These are phyloP conservation scores for Melampsora larici-populina DNA, from an alignment of 1,284 basidiomycete genomes.

Conservation along the genomic window DNA sequence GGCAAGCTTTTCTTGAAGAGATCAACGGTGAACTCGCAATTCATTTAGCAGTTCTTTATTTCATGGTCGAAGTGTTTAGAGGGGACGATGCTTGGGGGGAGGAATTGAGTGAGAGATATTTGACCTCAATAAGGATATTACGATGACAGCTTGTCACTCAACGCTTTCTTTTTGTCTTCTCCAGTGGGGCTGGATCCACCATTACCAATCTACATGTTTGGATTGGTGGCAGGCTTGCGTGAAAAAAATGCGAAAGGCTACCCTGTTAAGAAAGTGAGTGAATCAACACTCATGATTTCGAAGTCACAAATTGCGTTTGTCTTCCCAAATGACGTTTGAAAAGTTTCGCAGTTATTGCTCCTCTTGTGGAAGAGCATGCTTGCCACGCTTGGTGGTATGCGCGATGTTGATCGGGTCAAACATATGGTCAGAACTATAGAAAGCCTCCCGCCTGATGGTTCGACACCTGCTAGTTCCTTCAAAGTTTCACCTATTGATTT, in stretches of 20 bases:
- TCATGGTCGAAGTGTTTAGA: conserved; percentile 85
- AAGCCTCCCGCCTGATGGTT: conserved; percentile 52
- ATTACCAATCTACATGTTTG: conserved; percentile 85
- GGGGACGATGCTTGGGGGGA: conserved; percentile 88
- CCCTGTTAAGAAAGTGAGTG: conserved; percentile 73
- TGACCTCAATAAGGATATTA: neutral
- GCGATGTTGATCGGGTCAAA: conserved; percentile 79
- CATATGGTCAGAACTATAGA: conserved; percentile 75
- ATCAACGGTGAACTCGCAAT: conserved; percentile 85
- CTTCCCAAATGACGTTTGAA: no score
- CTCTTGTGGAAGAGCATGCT: conserved; percentile 93
- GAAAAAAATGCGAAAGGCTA: conserved; percentile 94
- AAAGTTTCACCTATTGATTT: conserved; percentile 73
- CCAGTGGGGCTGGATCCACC: conserved; percentile 86
- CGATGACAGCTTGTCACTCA: conserved; percentile 37
- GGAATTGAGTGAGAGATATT: conserved; percentile 63
- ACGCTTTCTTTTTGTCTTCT: neutral
- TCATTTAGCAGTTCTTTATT: conserved; percentile 86
- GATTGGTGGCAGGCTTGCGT: conserved; percentile 78
- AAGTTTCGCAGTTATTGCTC: conserved; percentile 65
- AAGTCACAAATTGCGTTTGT: no score
- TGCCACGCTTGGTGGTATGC: conserved; percentile 85
- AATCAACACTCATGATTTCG: neutral
- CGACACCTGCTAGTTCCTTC: conserved; percentile 45
- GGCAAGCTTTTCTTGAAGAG: conserved; percentile 75